Conservation (phyloP, 345 rosid genomes). For the Stellera chamaejasme region DNA sequence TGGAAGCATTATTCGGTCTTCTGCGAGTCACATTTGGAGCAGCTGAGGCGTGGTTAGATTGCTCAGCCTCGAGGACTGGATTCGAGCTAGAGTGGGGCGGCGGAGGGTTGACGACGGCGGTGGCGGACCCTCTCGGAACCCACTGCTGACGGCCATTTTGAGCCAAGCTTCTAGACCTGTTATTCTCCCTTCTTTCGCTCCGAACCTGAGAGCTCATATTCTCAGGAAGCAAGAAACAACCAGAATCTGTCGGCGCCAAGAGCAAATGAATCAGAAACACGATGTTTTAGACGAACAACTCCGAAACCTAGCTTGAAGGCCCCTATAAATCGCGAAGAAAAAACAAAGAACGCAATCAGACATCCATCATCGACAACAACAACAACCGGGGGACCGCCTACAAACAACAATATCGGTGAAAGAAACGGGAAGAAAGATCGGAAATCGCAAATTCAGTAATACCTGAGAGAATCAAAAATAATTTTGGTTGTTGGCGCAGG, state of each 20-base stretch:
- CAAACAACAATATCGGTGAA: not conserved
- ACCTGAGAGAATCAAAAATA: no score
- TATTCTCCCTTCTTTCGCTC: constrained; percentile 37
- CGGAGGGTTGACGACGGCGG: constrained; percentile 18
- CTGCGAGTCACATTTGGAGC: constrained; percentile 23
- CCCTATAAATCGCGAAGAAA: constrained; percentile 1
- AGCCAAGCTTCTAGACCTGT: constrained; percentile 30
- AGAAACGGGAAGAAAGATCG: not conserved
- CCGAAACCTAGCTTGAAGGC: not conserved
- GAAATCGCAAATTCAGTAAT: no score
- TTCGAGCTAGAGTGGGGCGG: constrained; percentile 14
- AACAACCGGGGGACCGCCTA: constrained; percentile 3
- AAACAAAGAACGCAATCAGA: not conserved
- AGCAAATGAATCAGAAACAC: not conserved
- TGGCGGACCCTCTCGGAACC: constrained; percentile 57
- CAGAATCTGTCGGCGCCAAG: not conserved
- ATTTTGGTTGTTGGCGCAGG: no score
- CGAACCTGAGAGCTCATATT: constrained; percentile 57
- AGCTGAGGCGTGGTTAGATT: constrained; percentile 8
- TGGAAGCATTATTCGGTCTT: constrained; percentile 26
- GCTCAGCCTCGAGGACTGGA: constrained; percentile 14
- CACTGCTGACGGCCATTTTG: constrained; percentile 48
- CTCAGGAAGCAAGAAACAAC: constrained; percentile 1
- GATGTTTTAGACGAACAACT: not conserved
- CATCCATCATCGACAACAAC: not conserved